Percentiles rank a stretch among this genome's conserved stretches.
phyloP scores from a whole-genome alignment of 768 basidiomycete species.

The Rhodotorula kratochvilovae region DNA sequence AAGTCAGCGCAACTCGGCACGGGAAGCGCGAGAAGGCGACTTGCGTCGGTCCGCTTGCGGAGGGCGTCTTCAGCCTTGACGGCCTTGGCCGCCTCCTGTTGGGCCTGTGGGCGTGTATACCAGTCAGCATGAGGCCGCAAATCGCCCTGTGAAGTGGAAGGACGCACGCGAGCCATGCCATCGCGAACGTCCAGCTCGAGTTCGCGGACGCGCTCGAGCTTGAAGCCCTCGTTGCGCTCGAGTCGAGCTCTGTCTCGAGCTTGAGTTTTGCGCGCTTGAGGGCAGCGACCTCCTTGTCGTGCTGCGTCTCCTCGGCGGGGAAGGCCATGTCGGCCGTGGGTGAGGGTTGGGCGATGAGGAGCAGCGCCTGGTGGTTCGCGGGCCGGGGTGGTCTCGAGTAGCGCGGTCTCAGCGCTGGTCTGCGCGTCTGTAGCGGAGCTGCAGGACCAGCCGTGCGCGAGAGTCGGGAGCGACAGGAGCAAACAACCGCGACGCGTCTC shows the following conservation, averaged over 20 bases:
- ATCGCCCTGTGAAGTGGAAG: not conserved
- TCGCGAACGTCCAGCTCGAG: slow-evolving; percentile 9
- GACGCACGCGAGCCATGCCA: not conserved
- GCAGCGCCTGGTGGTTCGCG: no score
- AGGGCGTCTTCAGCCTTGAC: slow-evolving; percentile 17
- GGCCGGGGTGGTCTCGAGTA: not conserved
- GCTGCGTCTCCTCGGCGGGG: slow-evolving; percentile 7
- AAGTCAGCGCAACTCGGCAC: not conserved
- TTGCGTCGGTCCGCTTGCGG: slow-evolving; percentile 10
- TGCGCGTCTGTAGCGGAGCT: no score
- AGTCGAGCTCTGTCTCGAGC: slow-evolving; percentile 6
- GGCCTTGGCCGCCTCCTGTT: slow-evolving; percentile 7
- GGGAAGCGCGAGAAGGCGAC: not conserved
- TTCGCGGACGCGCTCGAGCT: not conserved
- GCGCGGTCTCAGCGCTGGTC: no score
- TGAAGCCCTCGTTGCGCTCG: slow-evolving; percentile 10
- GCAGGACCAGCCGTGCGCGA: no score
- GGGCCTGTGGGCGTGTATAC: not conserved
- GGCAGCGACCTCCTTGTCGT: not conserved
- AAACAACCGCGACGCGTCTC: no score
- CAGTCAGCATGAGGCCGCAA: not conserved
- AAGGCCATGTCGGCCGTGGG: not conserved
- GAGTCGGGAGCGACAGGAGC: no score
- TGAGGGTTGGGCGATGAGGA: not conserved
- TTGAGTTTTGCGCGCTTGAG: slow-evolving; percentile 23